These are phyloP conservation scores for Iberis amara DNA, from an alignment of 441 rosid species.

Conservation along the genomic window DNA sequence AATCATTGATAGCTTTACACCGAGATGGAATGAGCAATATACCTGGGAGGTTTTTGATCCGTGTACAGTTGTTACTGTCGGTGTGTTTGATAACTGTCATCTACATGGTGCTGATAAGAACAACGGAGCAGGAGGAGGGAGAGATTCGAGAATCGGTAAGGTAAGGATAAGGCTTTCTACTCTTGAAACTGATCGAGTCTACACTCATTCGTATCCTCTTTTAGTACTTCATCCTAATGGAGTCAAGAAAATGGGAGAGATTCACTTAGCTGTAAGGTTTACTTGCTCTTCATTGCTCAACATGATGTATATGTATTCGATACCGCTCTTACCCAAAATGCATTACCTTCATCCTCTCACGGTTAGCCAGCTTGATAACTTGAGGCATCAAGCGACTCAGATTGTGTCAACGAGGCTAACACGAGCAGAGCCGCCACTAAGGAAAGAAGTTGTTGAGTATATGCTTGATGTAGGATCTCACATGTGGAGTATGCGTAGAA, in stretches of 20 bases:
- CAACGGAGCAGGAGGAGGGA: constrained; percentile 60
- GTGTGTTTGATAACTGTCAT: constrained; percentile 90
- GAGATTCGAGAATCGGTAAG: constrained; percentile 74
- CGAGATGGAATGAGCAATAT: constrained; percentile 95
- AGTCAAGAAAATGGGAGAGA: constrained; percentile 93
- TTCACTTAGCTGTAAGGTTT: constrained; percentile 89
- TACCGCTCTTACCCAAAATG: constrained; percentile 87
- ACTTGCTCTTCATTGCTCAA: constrained; percentile 83
- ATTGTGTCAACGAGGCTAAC: constrained; percentile 84
- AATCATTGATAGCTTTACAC: constrained; percentile 73
- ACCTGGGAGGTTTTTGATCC: constrained; percentile 99
- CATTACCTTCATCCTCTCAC: constrained; percentile 88
- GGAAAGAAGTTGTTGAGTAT: constrained; percentile 92
- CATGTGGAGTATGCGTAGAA: constrained; percentile 99
- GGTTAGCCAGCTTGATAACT: constrained; percentile 75
- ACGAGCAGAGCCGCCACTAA: constrained; percentile 85
- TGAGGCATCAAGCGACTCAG: constrained; percentile 88
- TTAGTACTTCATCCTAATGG: constrained; percentile 77
- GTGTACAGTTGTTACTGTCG: constrained; percentile 85
- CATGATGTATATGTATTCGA: constrained; percentile 93
- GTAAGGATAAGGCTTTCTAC: constrained; percentile 90
- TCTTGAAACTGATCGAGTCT: constrained; percentile 84
- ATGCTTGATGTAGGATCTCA: constrained; percentile 97
- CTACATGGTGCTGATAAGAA: constrained; percentile 69
- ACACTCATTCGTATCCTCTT: constrained; percentile 88